Base-by-base conservation (phyloP, 2,329 filamentous ascomycete genomes). In the Thelonectria blattea region DNA sequence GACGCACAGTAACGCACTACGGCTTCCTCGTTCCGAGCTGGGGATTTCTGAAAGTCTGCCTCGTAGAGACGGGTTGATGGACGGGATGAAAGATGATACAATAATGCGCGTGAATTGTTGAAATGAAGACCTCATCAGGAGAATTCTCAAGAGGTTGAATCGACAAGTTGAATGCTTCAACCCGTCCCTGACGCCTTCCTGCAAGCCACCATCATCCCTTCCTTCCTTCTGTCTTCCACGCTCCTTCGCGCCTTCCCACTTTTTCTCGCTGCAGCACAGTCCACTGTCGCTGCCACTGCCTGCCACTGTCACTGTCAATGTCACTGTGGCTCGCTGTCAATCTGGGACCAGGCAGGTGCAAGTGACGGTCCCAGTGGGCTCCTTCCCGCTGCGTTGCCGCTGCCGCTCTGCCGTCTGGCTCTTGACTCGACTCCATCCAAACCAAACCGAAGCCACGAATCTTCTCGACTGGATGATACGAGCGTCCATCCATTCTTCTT, bases 21-120 rank as follows among this genome's bases (percentile, higher is more conserved):
- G 67, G 67, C 67, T 70, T 60, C 55, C 56, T 62, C 56, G 62
- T 70, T 69, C 67, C 67, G 67, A 69, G 60, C 51, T 62, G 56
- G 49, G 50, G 22, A 24, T 37, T 37, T 65, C 63, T 43, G 48
- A 46, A 68, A 67, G 67, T 65, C 9, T 37, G 3, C 3, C 6
- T 15, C 34, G 34, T 30, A 30, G 27, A 7, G 27, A 30, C 8
- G 27, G 27, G 5, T 30, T 30, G 27, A 24, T 7, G 7, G 22
- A 24, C n/a, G n/a, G 22, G 22, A 24, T 7, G 22, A 24, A 24
- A 30, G 27, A 7, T 30, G 27, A 8, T 30, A 8, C 27, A 30
- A 30, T 7, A 24, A 24, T 24, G 22, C 4, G 22, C 7, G 7
- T 30, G 27, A 30, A 4, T 30, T 30, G 5, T 30, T 30, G 27